A percentile compares a stretch with the other conserved stretches of the same genome.
These are phyloP conservation scores for Cytospora schulzeri DNA, from an alignment of 2,329 filamentous ascomycete species.

Conservation along the genomic window DNA sequence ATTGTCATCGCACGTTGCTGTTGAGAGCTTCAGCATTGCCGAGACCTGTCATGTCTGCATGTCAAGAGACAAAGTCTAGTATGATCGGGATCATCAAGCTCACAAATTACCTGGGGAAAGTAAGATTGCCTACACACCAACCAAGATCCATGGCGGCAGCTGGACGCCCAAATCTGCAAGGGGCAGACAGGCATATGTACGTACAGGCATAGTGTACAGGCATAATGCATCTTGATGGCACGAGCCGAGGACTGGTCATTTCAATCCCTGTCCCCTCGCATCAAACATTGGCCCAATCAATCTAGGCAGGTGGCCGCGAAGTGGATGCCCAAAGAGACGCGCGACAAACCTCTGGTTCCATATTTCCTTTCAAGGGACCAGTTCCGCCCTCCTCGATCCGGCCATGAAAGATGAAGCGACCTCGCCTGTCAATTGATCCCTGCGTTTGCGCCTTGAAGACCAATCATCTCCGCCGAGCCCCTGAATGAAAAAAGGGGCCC, in stretches of 20 bases:
- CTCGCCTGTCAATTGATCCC: neutral
- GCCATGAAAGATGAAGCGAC: slow-evolving; percentile 6
- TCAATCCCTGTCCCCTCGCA: neutral
- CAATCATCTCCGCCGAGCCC: slow-evolving; percentile 26
- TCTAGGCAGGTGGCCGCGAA: neutral
- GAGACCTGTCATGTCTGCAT: neutral
- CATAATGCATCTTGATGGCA: neutral
- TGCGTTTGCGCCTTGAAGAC: neutral
- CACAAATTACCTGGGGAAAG: neutral
- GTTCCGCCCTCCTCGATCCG: slow-evolving; percentile 5
- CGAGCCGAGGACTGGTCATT: neutral
- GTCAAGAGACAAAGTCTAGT: neutral
- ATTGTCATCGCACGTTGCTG: neutral
- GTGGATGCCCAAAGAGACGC: neutral
- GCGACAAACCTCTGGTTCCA: neutral
- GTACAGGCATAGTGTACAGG: neutral
- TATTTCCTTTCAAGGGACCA: neutral
- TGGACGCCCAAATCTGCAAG: neutral
- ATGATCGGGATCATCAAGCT: neutral
- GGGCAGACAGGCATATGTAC: neutral
- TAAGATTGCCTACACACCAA: neutral
- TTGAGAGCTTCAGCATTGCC: neutral
- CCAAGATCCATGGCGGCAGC: neutral
- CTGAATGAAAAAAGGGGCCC: slow-evolving; percentile 18
- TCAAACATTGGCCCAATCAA: neutral